Evolutionary conservation across 306 rosid genomes (phyloP), one percentile per base, ranked within the genome.

Genomic region (Glycine tomentella): DNA sequence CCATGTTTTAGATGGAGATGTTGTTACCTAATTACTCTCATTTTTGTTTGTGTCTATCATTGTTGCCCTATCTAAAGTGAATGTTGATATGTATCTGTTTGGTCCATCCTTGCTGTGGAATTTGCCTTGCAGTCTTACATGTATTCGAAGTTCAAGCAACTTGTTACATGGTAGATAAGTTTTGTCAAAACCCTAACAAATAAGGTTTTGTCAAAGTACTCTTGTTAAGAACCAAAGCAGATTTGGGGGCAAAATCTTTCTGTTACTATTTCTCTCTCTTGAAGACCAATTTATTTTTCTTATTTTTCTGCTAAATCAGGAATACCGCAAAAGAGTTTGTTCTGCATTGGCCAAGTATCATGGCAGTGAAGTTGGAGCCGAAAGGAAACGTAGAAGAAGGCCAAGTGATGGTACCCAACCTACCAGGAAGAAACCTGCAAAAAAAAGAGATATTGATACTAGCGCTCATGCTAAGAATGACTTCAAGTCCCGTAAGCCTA

Each of bases 271-370:
- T 65, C 48, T 59, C 65, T 69, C 72, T 61, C 15, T 75, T 69
- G 40, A 48, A 16, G 53, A 38, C 63, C 79, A 63, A 82, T 65
- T 65, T 75, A 69, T 79, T 40, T 79, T 56, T 75, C 11, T 65
- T 75, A 69, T 79, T 40, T 79, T 56, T 75, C 11, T 53, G 38
- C 45, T 59, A 49, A 59, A 65, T 83, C 89, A 93, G 99, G 94
- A 74, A 46, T 93, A 95, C 85, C 97, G 99, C 7, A 81, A 71
- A 13, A 88, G 94, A 81, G 97, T 95, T 80, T 79, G 89, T 71
- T 88, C 93, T 73, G 98, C 90, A 15, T 40, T 93, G 86, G 81
- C 89, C 65, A 88, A 88, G 87, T 87, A 92, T 88, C 90, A 92
- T 55, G 92, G 97, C 15, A 40, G 53, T 67, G 82, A 79, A 17